Evolutionary conservation across 2,329 filamentous ascomycete genomes (phyloP).

Genomic region (Talaromyces sp.): DNA sequence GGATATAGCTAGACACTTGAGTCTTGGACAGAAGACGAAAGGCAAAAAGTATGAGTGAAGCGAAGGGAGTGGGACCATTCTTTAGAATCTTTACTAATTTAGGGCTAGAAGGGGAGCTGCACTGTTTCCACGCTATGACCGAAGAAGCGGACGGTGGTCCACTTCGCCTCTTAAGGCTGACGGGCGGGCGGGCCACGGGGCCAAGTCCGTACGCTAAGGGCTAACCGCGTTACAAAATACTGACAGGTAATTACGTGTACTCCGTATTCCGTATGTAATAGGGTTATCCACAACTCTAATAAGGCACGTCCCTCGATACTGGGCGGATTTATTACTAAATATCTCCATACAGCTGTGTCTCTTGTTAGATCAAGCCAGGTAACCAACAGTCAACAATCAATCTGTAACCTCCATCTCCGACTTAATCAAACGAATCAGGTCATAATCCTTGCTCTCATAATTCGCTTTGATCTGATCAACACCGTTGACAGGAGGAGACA

Average conservation of each 20-base stretch:
- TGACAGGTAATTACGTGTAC: neutral
- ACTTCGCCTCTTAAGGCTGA: conserved; percentile 40
- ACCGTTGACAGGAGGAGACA: neutral
- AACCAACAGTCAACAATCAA: neutral
- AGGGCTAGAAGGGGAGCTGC: neutral
- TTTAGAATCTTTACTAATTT: neutral
- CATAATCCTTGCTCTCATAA: neutral
- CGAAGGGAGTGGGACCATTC: neutral
- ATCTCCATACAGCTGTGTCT: neutral
- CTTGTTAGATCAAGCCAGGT: neutral
- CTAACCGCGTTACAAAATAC: neutral
- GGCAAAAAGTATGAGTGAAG: neutral
- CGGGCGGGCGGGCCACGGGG: conserved; percentile 23
- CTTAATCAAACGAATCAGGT: neutral
- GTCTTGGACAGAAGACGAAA: neutral
- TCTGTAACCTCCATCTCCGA: neutral
- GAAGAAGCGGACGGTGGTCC: neutral
- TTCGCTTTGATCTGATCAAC: neutral
- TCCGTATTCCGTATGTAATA: neutral
- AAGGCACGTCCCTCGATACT: neutral
- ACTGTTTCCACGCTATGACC: conserved; percentile 2
- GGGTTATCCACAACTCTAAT: neutral
- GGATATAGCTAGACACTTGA: neutral
- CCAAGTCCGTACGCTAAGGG: neutral
- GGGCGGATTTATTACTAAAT: neutral